phyloP scores from a whole-genome alignment of 345 rosid genomes.

The Combretum micranthum region DNA sequence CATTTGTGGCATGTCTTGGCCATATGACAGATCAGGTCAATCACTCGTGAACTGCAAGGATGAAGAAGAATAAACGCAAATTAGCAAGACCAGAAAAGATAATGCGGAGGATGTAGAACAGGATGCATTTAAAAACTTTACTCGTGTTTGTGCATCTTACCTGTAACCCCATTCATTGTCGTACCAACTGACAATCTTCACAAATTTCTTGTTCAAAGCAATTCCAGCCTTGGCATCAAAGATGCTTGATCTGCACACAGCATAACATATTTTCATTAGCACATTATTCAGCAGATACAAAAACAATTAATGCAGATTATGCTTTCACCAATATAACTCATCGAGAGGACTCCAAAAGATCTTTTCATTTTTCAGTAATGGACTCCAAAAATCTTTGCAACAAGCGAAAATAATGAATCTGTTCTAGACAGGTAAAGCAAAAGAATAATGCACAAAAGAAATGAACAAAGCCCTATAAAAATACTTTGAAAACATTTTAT shows the following conservation, averaged over 20 bases:
- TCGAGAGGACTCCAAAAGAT: too few relatives aligned
- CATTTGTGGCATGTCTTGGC: slow-evolving; percentile 27
- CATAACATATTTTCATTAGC: too few relatives aligned
- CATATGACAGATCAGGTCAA: slow-evolving; percentile 73
- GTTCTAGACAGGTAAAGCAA: background rate
- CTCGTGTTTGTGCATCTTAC: slow-evolving; percentile 14
- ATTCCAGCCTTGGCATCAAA: slow-evolving; percentile 94
- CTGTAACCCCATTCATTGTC: slow-evolving; percentile 98
- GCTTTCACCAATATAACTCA: too few relatives aligned
- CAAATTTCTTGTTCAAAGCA: slow-evolving; percentile 60
- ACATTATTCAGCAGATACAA: background rate
- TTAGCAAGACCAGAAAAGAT: background rate
- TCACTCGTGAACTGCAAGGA: slow-evolving; percentile 57
- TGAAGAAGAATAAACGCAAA: background rate
- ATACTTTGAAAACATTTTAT: too few relatives aligned
- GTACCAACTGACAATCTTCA: slow-evolving; percentile 77
- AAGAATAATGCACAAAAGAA: too few relatives aligned
- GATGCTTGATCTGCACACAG: slow-evolving; percentile 67
- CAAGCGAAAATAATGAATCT: background rate
- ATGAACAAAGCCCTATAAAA: too few relatives aligned
- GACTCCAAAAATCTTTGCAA: background rate
- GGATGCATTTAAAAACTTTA: too few relatives aligned
- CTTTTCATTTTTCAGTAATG: too few relatives aligned
- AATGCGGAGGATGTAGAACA: too few relatives aligned
- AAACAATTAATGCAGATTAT: background rate